These are phyloP conservation scores for Ottelia alismoides DNA, from an alignment of 106 monocot species.

Conservation along the genomic window DNA sequence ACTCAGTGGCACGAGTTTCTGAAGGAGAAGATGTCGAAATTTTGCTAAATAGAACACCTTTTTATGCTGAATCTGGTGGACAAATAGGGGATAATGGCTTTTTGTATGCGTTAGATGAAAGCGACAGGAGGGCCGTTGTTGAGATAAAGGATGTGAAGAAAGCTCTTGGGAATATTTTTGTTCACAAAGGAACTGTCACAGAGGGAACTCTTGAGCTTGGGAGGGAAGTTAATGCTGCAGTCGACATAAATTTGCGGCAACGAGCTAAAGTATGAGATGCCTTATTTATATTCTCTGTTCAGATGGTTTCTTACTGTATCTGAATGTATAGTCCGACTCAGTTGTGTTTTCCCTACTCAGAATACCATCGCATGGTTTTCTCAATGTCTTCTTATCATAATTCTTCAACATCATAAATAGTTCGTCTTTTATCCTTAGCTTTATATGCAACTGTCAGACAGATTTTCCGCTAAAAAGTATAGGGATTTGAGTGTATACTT, in stretches of 20 bases:
- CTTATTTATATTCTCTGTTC: too few species aligned
- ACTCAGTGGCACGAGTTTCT: conserved; percentile 55
- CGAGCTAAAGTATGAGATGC: conserved; percentile 69
- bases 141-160: conserved; percentile 92
- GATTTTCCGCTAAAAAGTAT: too few species aligned
- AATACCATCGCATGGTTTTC: too few species aligned
- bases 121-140: conserved; percentile 37
- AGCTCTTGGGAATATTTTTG: conserved; percentile 71
- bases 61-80: conserved; percentile 99
- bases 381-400: too few species aligned
- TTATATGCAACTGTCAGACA: too few species aligned
- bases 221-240: conserved; percentile 70
- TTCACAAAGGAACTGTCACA: conserved; percentile 80
- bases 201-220: conserved; percentile 73
- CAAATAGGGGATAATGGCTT: conserved; percentile 95
- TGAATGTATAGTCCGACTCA: too few species aligned
- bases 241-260: conserved; percentile 81
- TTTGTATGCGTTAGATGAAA: conserved; percentile 32
- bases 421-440: too few species aligned
- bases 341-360: too few species aligned
- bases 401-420: too few species aligned
- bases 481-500: too few species aligned
- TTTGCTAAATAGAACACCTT: conserved; percentile 81
- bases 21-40: conserved; percentile 79
- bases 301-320: too few species aligned